Evolutionary conservation across 2,329 filamentous ascomycete genomes (phyloP).

Genomic region (Cephalotrichum gorgonifer): DNA sequence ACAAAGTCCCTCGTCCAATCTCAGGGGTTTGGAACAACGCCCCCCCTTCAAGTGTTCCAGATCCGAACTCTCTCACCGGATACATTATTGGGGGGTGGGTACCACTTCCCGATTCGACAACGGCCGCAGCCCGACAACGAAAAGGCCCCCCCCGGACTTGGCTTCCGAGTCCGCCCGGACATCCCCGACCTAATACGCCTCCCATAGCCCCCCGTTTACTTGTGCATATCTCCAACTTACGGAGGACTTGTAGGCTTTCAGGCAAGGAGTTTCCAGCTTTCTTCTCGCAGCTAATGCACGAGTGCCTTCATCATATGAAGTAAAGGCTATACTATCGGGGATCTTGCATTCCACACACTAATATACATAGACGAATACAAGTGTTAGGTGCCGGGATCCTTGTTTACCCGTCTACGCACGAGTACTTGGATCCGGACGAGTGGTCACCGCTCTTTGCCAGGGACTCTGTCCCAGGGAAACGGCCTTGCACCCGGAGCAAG

Average conservation of each 20-base stretch:
- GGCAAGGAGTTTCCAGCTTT: background rate
- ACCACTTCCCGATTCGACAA: background rate
- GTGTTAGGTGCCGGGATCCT: too few species aligned
- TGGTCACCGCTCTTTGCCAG: background rate
- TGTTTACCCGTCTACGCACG: too few species aligned
- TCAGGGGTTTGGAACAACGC: background rate
- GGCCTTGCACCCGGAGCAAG: background rate
- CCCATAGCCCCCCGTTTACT: background rate
- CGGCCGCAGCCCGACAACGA: background rate
- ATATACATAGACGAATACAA: too few species aligned
- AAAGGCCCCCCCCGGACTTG: background rate
- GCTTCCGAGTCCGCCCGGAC: constrained; percentile 3
- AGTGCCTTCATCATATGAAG: too few species aligned
- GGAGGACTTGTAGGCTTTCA: background rate
- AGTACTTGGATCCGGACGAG: too few species aligned
- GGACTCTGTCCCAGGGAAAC: background rate
- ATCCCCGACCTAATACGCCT: background rate
- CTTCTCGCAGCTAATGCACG: background rate
- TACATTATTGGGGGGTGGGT: too few species aligned
- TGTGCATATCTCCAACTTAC: too few species aligned
- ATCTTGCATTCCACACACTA: background rate
- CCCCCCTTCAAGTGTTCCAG: background rate
- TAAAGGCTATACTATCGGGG: too few species aligned
- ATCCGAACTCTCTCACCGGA: background rate
- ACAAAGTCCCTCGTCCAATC: too few species aligned